Base-by-base conservation (phyloP, 2,329 filamentous ascomycete species). In the Aspergillus oerlinghausenensis region DNA sequence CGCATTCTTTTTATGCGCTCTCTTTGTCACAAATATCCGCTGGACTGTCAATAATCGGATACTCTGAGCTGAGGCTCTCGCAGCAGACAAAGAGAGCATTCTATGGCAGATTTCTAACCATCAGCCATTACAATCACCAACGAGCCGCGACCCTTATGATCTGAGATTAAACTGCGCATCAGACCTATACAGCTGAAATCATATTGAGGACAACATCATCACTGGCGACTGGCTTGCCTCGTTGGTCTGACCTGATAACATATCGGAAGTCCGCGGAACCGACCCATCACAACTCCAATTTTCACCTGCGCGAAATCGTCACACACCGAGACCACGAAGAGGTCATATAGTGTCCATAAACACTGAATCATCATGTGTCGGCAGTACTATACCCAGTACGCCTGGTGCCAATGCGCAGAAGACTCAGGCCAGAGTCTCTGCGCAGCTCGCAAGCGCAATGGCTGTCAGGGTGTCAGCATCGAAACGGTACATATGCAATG, bases 401-500 rank as follows among this genome's bases (percentile, higher is more conserved):
- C 66, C 54, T 75, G 70, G 70, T 75, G 73, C 58, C 70, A 71
- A 25, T 75, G 73, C 56, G 68, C 74, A 63, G 67, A 72, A 62
- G 67, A 72, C 28, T 67, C 67, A 17, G 67, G 73, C 17, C 61
- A 70, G 47, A 66, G 61, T 38, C 52, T 67, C 48, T 75, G 73
- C 45, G 57, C 68, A 10, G 60, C 60, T 29, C 62, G 65, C 48
- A 63, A 63, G 21, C 64, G 63, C 49, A 65, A 67, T 45, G 63
- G 56, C 52, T 74, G 72, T 35, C 62, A 66, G 10, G 70, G 69
- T 1, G 50, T 72, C 17, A 67, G 63, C 38, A 58, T 70, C n/a
- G 69, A 75, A 51, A 71, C 69, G 2, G 70, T 74, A 2, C 70
- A 70, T 43, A 70, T 75, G 71, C 70, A 75, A 47, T 74, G 72